Percentiles rank a stretch among this genome's conserved stretches.
Conservation (phyloP, 306 rosid species). For the Abrus precatorius region DNA sequence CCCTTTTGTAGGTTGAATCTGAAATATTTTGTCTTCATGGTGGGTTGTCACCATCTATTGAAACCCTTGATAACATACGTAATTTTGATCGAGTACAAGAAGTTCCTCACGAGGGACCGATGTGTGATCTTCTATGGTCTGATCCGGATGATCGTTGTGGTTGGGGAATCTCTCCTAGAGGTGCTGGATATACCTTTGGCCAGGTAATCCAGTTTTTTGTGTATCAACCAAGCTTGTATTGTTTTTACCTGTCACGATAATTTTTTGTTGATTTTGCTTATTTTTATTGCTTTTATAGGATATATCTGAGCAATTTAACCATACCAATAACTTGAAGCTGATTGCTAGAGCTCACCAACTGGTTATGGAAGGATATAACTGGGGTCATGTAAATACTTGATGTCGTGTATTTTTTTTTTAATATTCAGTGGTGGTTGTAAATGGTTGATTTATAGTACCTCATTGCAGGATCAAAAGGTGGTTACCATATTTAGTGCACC, state of each 20-base stretch:
- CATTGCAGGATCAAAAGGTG: conserved; percentile 87
- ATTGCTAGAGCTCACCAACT: conserved; percentile 99
- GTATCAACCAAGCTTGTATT: neutral
- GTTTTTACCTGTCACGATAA: neutral
- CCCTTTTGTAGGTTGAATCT: conserved; percentile 77
- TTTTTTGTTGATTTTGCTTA: neutral
- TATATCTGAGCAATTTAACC: conserved; percentile 96
- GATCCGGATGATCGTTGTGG: conserved; percentile 98
- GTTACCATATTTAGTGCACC: conserved; percentile 97
- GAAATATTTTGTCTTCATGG: conserved; percentile 97
- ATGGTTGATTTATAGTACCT: conserved; percentile 33
- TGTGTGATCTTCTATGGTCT: conserved; percentile 98
- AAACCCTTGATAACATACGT: conserved; percentile 90
- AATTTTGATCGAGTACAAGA: conserved; percentile 98
- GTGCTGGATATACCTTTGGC: conserved; percentile 96
- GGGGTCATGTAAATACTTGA: conserved; percentile 83
- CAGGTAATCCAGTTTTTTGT: conserved; percentile 66
- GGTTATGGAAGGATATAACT: conserved; percentile 98
- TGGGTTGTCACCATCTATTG: conserved; percentile 94
- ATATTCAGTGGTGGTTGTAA: conserved; percentile 19
- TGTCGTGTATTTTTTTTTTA: conserved; percentile 1
- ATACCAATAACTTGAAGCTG: conserved; percentile 88
- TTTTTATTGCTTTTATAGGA: conserved; percentile 60
- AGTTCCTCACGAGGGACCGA: conserved; percentile 98
- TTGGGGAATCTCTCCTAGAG: conserved; percentile 97